Conservation (phyloP, 495 filamentous ascomycete genomes). For the Penicillium nucicola region DNA sequence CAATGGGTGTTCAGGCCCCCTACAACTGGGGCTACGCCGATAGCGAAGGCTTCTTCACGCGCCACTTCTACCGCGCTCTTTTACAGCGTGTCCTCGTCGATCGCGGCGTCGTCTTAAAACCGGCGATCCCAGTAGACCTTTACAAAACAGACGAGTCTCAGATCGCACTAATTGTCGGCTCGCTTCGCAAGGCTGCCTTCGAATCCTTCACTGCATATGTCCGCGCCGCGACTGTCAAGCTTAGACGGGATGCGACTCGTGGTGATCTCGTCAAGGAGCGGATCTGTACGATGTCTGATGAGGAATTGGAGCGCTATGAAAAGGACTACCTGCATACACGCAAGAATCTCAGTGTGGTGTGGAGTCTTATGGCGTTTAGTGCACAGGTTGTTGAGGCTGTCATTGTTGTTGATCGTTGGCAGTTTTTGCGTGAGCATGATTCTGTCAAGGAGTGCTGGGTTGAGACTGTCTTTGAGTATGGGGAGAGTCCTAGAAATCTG, state of each 20-base stretch:
- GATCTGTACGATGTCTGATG: constrained; percentile 64
- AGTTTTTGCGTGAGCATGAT: constrained; percentile 76
- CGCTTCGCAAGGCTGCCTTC: constrained; percentile 77
- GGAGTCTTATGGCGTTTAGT: constrained; percentile 95
- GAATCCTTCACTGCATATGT: constrained; percentile 73
- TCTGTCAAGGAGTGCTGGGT: constrained; percentile 76
- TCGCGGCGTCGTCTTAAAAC: constrained; percentile 62
- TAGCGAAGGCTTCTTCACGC: constrained; percentile 83
- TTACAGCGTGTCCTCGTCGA: constrained; percentile 89
- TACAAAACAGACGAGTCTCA: constrained; percentile 33
- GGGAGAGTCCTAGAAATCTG: constrained; percentile 81
- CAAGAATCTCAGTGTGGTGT: constrained; percentile 80
- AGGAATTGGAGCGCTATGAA: constrained; percentile 70
- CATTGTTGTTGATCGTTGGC: constrained; percentile 89
- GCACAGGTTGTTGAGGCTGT: constrained; percentile 82
- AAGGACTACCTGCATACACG: constrained; percentile 58
- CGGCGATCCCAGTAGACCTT: constrained; percentile 36
- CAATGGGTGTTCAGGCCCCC: constrained; percentile 96
- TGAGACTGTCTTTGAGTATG: constrained; percentile 87
- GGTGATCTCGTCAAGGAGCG: constrained; percentile 55
- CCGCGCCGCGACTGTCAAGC: constrained; percentile 71
- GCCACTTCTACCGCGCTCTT: constrained; percentile 90
- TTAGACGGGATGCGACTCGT: constrained; percentile 56
- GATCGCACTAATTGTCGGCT: constrained; percentile 81
- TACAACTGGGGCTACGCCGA: constrained; percentile 82